Base-by-base conservation (phyloP, 2,329 filamentous ascomycete genomes). In the Juglanconis oblonga region DNA sequence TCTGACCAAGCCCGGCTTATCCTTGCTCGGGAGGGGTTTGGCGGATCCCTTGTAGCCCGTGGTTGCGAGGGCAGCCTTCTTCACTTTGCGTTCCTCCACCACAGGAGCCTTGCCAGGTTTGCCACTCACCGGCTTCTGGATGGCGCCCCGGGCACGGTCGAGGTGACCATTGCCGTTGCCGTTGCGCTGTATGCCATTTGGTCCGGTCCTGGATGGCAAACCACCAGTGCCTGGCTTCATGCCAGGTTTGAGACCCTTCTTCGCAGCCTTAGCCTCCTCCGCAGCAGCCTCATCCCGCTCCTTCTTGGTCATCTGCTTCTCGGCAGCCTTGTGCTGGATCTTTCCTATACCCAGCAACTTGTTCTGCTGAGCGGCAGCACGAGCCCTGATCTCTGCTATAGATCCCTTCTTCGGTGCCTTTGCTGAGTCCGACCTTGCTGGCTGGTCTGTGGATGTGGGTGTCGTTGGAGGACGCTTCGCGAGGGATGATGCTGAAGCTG, bases 281-380 rank as follows among this genome's bases (percentile, higher is more conserved):
- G 76, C 73, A 65, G 78, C 78, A 32, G 73, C 64, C 29, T 75
- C 73, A 61, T 79, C 75, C 33, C 83, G 80, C 62, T 86, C 80
- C 62, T 79, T 81, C 71, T 80, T 88, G 62, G 75, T 79, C 6
- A 81, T 75, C n/a, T 81, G 73, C 68, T 86, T 88, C 66, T 90
- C 88, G 1, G 87, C 82, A 24, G 87, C 81, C 70, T 91, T 91
- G 72, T 92, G 88, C 70, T 91, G 89, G 65, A 92, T 90, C 66
- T 85, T 86, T 58, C 88, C 88, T 31, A 88, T 80, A 66, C 82
- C 82, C n/a, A 78, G 82, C 76, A 85, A 82, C 45, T 76, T 78
- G 44, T 77, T 79, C 67, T 90, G 85, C 11, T 85, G 87, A 62
- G 85, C 84, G 68, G 89, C 86, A 36, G 86, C 90, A 65, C 88